Base-by-base conservation (phyloP, 768 basidiomycete species). In the Leccinum variicolor region DNA sequence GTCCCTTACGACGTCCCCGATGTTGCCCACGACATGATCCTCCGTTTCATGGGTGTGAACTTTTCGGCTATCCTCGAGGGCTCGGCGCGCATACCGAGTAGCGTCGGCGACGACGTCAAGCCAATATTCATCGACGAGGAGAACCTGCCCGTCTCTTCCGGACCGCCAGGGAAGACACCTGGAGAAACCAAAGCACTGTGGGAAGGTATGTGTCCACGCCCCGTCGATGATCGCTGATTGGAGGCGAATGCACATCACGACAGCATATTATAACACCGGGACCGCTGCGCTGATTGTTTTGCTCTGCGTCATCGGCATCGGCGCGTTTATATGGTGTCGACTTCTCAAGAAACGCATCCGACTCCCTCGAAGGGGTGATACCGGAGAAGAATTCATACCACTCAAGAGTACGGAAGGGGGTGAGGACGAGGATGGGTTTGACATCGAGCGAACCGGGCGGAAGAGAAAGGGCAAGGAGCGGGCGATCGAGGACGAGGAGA, bases 21-120 rank as follows among this genome's bases (percentile, higher is more conserved):
- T 52, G 84, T 88, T 19, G 79, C 95, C 4, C 94, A 98, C 71
- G 97, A 99, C 73, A 98, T 98, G 97, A 96, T 99, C 64, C 84
- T 97, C 41, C 91, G 97, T 14, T 99, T 99, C 77, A 92, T 98
- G 87, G 88, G 85, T 52, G 84, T 94, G 58, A 89, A 98, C 76
- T 91, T 96, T 65, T 82, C 87, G 25, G 80, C 84, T 2, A 81
- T 98, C 56, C 77, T 86, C 2, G 93, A 90, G 23, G 87, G 90
- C 31, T 86, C 92, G 0, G 93, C 92, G 3, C 79, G 75, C 52
- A 89, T 95, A 56, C 87, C 92, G 14, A 92, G 89, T 58, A 84
- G 82, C 39, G 79, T 99, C 26, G 97, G 95, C 13, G 78, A 79
- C 43, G 76, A 83, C 33, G 74, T 74, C n/a, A 90, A 94, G 66